A percentile compares a stretch with the other conserved stretches of the same genome.
Evolutionary conservation across 106 monocot species (phyloP).

Genomic region (Platanthera guangdongensis): DNA sequence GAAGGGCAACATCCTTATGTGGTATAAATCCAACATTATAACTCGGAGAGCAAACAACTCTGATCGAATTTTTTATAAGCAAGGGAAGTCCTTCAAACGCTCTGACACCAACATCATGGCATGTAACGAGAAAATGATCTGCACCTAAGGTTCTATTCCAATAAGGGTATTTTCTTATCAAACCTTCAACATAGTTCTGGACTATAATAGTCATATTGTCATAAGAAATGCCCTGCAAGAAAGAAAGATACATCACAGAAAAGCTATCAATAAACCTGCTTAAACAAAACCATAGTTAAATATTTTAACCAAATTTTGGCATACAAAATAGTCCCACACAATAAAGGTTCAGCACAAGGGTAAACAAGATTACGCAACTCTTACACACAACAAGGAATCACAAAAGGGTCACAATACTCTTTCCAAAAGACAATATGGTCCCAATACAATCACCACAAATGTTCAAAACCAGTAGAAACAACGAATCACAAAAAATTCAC

Average conservation of each 20-base stretch:
- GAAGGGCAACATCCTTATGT: conserved; percentile 94
- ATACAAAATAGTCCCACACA: too few species aligned
- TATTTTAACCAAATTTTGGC: too few species aligned
- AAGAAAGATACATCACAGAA: not conserved
- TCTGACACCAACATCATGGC: conserved; percentile 97
- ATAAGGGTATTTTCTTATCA: conserved; percentile 90
- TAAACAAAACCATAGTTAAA: too few species aligned
- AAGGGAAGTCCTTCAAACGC: conserved; percentile 78
- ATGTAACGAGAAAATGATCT: conserved; percentile 95
- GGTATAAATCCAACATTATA: conserved; percentile 86
- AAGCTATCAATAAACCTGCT: too few species aligned
- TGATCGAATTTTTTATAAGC: conserved; percentile 77
- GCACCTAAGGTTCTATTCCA: conserved; percentile 97
- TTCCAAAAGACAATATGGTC: too few species aligned
- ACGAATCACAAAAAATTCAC: too few species aligned
- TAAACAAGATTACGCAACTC: too few species aligned
- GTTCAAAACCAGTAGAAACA: too few species aligned
- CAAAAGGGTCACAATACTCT: too few species aligned
- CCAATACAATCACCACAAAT: too few species aligned
- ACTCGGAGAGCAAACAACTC: conserved; percentile 91
- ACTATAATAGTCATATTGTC: conserved; percentile 95
- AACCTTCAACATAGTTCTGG: conserved; percentile 71
- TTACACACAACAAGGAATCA: too few species aligned
- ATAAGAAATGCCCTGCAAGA: conserved; percentile 81
- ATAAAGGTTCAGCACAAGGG: too few species aligned